phyloP scores from a whole-genome alignment of 2,329 filamentous ascomycete genomes.

The Botryosphaeria dothidea region DNA sequence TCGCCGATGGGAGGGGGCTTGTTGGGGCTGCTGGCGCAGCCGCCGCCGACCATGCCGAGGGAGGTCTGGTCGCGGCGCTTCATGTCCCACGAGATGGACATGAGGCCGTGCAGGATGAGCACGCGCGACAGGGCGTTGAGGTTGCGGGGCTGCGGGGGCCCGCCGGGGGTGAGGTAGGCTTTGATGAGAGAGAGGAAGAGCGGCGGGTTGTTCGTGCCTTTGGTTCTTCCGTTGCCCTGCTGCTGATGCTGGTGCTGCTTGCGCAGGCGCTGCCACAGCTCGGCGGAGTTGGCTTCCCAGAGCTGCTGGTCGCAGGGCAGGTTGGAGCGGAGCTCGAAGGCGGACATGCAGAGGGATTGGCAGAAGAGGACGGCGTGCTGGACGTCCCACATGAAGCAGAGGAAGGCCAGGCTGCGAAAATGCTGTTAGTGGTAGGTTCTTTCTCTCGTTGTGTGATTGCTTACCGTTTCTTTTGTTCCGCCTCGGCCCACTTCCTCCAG shows the following conservation, averaged over 20 bases:
- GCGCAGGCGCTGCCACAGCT: conserved; percentile 51
- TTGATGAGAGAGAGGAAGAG: conserved; percentile 57
- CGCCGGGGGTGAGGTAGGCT: conserved; percentile 49
- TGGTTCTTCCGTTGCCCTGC: too few species aligned
- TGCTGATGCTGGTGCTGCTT: conserved; percentile 37
- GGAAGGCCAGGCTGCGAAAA: conserved; percentile 49
- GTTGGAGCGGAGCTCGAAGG: conserved; percentile 60
- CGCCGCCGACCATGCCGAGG: conserved; percentile 32
- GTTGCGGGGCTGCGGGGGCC: conserved; percentile 29
- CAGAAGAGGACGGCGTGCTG: conserved; percentile 66
- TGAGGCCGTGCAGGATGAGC: conserved; percentile 60
- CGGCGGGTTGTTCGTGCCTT: conserved; percentile 24
- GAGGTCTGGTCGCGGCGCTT: conserved; percentile 63
- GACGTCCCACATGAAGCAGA: conserved; percentile 68
- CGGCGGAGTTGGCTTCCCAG: conserved; percentile 60
- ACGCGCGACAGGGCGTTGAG: conserved; percentile 57
- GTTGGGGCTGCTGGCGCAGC: background rate
- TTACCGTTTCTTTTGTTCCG: conserved; percentile 60
- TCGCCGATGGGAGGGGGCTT: conserved; percentile 33
- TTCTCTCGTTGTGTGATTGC: background rate
- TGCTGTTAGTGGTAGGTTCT: background rate
- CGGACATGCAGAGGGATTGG: conserved; percentile 67
- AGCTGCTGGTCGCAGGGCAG: conserved; percentile 56
- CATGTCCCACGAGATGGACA: conserved; percentile 65
- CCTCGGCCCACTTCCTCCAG: conserved; percentile 57